These are phyloP conservation scores for Cyanidiococcus yangmingshanensis DNA, from an alignment of 23 red algal species.

Conservation along the genomic window DNA sequence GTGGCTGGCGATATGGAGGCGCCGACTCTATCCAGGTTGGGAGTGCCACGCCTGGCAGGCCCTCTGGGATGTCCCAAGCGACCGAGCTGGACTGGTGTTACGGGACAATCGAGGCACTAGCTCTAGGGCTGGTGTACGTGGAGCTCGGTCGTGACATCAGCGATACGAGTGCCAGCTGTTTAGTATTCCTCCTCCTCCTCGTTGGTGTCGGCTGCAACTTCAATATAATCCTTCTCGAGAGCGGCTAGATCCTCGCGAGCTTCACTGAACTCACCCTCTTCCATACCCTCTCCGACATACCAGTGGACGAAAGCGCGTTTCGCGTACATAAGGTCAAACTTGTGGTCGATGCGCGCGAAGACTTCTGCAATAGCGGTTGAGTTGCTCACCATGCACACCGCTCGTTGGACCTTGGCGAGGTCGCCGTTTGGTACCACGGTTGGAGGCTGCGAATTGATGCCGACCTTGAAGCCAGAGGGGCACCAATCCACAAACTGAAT, in stretches of 20 bases:
- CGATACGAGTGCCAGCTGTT: neutral
- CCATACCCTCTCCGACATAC: constrained; percentile 99
- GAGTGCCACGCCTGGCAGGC: too few relatives aligned
- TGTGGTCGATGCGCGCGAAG: constrained; percentile 85
- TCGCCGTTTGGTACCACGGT: constrained; percentile 64
- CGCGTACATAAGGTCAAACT: constrained; percentile 98
- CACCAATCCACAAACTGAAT: constrained; percentile 99
- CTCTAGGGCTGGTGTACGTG: too few relatives aligned
- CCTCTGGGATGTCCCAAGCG: too few relatives aligned
- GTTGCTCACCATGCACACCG: constrained; percentile 93
- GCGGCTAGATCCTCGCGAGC: constrained; percentile 91
- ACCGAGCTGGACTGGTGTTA: too few relatives aligned
- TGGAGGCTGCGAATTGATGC: constrained; percentile 86
- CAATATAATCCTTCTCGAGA: constrained; percentile 85
- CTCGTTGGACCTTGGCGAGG: constrained; percentile 65
- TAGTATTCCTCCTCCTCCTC: constrained; percentile 59
- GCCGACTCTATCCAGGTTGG: too few relatives aligned
- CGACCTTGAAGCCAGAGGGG: constrained; percentile 92
- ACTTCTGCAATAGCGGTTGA: constrained; percentile 98
- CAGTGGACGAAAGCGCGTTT: constrained; percentile 98
- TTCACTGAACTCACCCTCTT: constrained; percentile 98
- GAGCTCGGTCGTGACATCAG: too few relatives aligned
- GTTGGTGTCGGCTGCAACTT: constrained; percentile 73
- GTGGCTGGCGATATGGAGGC: too few relatives aligned
- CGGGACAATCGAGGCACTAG: too few relatives aligned